Base-by-base conservation (phyloP, 2,329 filamentous ascomycete species). In the Endocalyx cinctus region DNA sequence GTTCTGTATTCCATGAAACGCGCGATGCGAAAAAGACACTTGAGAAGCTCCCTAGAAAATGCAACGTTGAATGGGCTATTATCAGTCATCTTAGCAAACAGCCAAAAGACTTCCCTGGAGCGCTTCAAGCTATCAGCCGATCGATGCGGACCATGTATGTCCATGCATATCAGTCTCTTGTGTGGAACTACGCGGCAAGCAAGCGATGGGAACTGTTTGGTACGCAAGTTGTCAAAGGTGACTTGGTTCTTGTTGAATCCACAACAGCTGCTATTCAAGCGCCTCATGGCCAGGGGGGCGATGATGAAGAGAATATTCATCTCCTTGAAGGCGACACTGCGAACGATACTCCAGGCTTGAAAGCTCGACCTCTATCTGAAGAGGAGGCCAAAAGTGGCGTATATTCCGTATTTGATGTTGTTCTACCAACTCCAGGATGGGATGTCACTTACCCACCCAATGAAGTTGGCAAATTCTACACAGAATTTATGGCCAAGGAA, bases 101-200 rank as follows among this genome's bases (percentile, higher is more conserved):
- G 34, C 62, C 64, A 27, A 54, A 61, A 27, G 90, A 98, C 60
- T 92, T 78, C 56, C 72, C 86, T 39, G 89, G 89, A 16, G 87
- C 92, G 1, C 62, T 98, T 32, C 75, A 83, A 53, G 73, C 75
- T 34, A 89, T 98, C 42, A 84, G 84, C 16, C 76, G 89, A 13
- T 87, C 85, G 30, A 69, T 97, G 49, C 78, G 88, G 27, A 77
- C 87, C 38, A 96, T 98, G 84, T 98, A 97, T 56, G 82, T 95
- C 12, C 92, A 98, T 58, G 90, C 92, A 5, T 97, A 96, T 62
- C 92, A 98, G 59, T 94, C 86, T 5, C 76, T 88, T 23, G 81
- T 98, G 7, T 98, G 90, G 90, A 98, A 98, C 63, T 77, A 79
- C 46, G 85, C 79, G 10, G 86, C 79, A 2, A 87, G 85, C 45